Percentiles rank a stretch among this genome's conserved stretches.
Evolutionary conservation across 495 filamentous ascomycete genomes (phyloP).

Genomic region (Penicillium canariense): DNA sequence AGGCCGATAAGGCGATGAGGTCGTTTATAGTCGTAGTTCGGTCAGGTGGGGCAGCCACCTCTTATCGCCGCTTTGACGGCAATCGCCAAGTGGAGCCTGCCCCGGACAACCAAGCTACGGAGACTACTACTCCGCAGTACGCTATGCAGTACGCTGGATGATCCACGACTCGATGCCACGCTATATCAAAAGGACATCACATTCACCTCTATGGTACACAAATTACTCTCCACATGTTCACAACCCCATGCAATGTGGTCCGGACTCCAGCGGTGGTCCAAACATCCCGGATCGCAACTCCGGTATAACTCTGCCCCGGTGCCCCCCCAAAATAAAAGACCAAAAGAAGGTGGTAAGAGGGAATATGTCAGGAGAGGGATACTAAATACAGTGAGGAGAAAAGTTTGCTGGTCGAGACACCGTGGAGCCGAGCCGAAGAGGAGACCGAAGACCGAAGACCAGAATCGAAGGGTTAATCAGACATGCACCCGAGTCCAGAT

Average conservation of each 20-base stretch:
- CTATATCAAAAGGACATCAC: conserved; percentile 16
- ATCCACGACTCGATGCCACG: too few relatives aligned
- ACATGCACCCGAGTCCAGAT: conserved; percentile 15
- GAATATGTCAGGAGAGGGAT: conserved; percentile 27
- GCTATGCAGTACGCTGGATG: too few relatives aligned
- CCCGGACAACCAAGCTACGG: neutral
- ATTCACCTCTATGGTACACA: conserved; percentile 34
- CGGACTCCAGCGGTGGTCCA: conserved; percentile 11
- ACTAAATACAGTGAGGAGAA: conserved; percentile 40
- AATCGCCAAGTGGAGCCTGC: neutral
- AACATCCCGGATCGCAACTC: conserved; percentile 12
- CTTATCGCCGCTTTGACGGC: neutral
- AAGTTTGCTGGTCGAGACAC: conserved; percentile 17
- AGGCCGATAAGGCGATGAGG: neutral
- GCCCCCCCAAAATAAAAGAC: conserved; percentile 18
- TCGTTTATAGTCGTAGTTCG: neutral
- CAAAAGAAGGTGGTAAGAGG: conserved; percentile 22
- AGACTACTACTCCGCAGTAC: too few relatives aligned
- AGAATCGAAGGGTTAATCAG: conserved; percentile 13
- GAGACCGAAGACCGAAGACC: conserved; percentile 13
- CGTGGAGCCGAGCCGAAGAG: conserved; percentile 12
- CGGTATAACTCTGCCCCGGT: conserved; percentile 19
- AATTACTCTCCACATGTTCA: conserved; percentile 28
- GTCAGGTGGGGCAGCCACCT: neutral
- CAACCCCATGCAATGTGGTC: conserved; percentile 16